Evolutionary conservation across 2,329 filamentous ascomycete genomes (phyloP).

Genomic region (Colletotrichum sansevieriae): DNA sequence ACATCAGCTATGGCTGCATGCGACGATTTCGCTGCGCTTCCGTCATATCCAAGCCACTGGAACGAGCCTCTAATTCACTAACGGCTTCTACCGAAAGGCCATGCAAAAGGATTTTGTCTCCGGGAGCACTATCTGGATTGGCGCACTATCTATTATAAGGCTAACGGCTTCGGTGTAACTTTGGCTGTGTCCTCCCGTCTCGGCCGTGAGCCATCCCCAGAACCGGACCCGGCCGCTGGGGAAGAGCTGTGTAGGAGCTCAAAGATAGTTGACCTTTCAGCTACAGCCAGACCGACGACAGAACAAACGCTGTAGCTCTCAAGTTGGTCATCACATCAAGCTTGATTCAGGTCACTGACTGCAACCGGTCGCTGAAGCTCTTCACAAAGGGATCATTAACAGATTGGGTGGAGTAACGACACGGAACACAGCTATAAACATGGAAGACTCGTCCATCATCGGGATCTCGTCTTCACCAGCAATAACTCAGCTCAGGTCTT

Average conservation of each 20-base stretch:
- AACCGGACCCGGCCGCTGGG: neutral
- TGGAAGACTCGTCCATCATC: neutral
- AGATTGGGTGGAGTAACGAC: neutral
- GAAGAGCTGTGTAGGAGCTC: constrained; percentile 6
- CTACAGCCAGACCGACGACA: neutral
- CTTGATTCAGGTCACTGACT: neutral
- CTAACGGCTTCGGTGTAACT: constrained; percentile 14
- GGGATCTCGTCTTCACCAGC: neutral
- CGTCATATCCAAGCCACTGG: constrained; percentile 26
- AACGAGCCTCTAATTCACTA: neutral
- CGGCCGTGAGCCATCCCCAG: constrained; percentile 2
- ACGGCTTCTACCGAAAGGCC: constrained; percentile 8
- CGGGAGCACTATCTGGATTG: neutral
- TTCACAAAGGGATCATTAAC: neutral
- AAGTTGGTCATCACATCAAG: constrained; percentile 7
- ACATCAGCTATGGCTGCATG: constrained; percentile 28
- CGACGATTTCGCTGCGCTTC: constrained; percentile 3
- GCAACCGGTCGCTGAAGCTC: constrained; percentile 11
- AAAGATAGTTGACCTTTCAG: constrained; percentile 8
- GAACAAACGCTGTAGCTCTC: neutral
- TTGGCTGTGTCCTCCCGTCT: constrained; percentile 17
- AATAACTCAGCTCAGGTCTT: constrained; percentile 27
- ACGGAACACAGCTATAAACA: constrained; percentile 4
- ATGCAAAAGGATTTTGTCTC: constrained; percentile 25
- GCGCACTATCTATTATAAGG: constrained; percentile 5